phyloP scores from a whole-genome alignment of 2,329 filamentous ascomycete genomes.

The Penicillium griseofulvum region DNA sequence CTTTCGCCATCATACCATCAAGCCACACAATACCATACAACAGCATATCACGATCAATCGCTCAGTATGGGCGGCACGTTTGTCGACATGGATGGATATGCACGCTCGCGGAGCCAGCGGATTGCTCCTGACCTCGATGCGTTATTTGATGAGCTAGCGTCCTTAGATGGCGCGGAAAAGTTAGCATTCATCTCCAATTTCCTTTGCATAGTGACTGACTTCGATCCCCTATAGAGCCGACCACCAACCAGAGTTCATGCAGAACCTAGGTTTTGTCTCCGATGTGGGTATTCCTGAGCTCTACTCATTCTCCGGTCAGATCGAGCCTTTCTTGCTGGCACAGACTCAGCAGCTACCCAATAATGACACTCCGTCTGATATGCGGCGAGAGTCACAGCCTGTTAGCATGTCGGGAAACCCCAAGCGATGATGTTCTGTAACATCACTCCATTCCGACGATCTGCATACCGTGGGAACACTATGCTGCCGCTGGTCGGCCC shows the following conservation, averaged over 20 bases:
- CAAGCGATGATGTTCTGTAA: slow-evolving; percentile 13
- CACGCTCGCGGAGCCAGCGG: slow-evolving; percentile 26
- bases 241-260: slow-evolving; percentile 40
- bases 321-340: slow-evolving; percentile 34
- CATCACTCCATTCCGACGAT: not conserved
- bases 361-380: slow-evolving; percentile 14
- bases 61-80: slow-evolving; percentile 26
- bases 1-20: slow-evolving; percentile 24
- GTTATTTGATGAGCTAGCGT: slow-evolving; percentile 58
- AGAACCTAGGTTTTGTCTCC: slow-evolving; percentile 38
- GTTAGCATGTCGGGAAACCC: slow-evolving; percentile 13
- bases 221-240: slow-evolving; percentile 24
- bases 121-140: slow-evolving; percentile 46
- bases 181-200: slow-evolving; percentile 17
- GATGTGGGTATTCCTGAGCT: slow-evolving; percentile 39
- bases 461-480: not conserved
- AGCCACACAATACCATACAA: slow-evolving; percentile 25
- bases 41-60: slow-evolving; percentile 28
- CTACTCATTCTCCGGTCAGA: slow-evolving; percentile 35
- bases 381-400: slow-evolving; percentile 25
- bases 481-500: slow-evolving; percentile 17
- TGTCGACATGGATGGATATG: slow-evolving; percentile 33
- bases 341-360: slow-evolving; percentile 29
- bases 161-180: slow-evolving; percentile 55
- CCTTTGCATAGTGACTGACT: slow-evolving; percentile 11